Base-by-base conservation (phyloP, 1,284 basidiomycete species). In the Moesziomyces parantarcticus region DNA sequence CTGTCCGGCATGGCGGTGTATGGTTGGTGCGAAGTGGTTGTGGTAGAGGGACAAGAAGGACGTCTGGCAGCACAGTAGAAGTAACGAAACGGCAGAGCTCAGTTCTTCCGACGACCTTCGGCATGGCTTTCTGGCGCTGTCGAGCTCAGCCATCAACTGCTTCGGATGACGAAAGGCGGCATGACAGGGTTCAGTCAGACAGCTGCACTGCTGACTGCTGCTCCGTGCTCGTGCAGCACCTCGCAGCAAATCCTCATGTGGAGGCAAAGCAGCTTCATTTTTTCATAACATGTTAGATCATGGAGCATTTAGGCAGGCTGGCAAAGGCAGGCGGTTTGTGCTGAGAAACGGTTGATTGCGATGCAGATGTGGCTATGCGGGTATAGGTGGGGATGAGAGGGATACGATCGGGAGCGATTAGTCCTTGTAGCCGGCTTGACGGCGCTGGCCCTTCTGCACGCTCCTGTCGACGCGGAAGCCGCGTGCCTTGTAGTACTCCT, bases 371-470 rank as follows among this genome's bases (percentile, higher is more conserved):
- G 36, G 36, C 36, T 18, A 39, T 39, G 36, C 36, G 36, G 42
- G 23, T 44, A 25, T 44, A 44, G 42, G 29, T 48, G 32, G 23
- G n/a, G 48, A 20, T 29, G 16, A 29, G 14, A 29, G 39, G 13
- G 26, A 29, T 41, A 23, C 41, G 43, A 62, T 14, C 5, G 8
- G 46, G 39, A 18, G 29, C 29, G 11, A 25, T 36, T 54, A 75
- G 42, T 75, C 72, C 52, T 75, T 75, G 72, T 75, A 75, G 18
- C 72, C 68, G 32, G 68, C 63, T 54, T 70, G 59, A 18, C 68
- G 67, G 13, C 67, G 45, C 60, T 66, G 63, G 32, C 72, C 68
- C 58, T 65, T 74, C n/a, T 60, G 50, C 13, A 75, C 53, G 8
- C 25, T 42, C 14, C 47, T 29, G 34, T 75, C 67, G 22, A 75